These are phyloP conservation scores for Parathielavia hyrcaniae DNA, from an alignment of 495 filamentous ascomycete species.

Conservation along the genomic window DNA sequence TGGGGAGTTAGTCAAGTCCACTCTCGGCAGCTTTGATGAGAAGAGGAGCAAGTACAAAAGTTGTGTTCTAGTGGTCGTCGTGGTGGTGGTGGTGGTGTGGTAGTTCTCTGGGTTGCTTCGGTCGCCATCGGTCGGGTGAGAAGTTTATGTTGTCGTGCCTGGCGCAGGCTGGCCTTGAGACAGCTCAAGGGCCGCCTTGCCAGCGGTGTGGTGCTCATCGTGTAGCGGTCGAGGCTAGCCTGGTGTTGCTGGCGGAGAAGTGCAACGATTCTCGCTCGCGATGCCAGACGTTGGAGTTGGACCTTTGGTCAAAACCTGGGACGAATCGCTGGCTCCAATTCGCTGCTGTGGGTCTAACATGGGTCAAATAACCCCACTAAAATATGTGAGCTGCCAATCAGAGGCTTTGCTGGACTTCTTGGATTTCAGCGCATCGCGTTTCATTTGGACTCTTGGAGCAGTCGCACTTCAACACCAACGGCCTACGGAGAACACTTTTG, in stretches of 20 bases:
- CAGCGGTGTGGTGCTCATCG: slow-evolving; percentile 55
- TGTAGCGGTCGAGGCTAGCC: slow-evolving; percentile 1
- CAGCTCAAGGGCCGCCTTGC: slow-evolving; percentile 59
- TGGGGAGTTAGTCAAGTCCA: background rate
- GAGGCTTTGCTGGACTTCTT: background rate
- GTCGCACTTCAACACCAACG: background rate
- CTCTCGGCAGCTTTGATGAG: background rate
- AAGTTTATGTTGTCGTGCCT: slow-evolving; percentile 39
- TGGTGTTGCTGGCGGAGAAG: background rate
- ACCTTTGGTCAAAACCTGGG: background rate
- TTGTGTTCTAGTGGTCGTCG: slow-evolving; percentile 28
- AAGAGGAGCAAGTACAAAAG: slow-evolving; percentile 24
- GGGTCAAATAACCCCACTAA: background rate
- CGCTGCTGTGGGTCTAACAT: background rate
- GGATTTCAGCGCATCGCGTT: background rate
- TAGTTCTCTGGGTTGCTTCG: slow-evolving; percentile 23
- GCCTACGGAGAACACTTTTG: background rate
- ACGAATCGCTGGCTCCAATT: background rate
- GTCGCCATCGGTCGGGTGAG: slow-evolving; percentile 35
- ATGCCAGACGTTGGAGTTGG: slow-evolving; percentile 3
- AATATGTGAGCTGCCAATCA: background rate
- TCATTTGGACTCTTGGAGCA: background rate
- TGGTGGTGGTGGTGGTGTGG: slow-evolving; percentile 21
- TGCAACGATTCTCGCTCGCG: background rate
- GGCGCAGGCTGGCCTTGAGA: slow-evolving; percentile 54